These are phyloP conservation scores for Bifiguratus adelaidae DNA, from an alignment of 192 early-diverging fungal genomes.

Conservation along the genomic window DNA sequence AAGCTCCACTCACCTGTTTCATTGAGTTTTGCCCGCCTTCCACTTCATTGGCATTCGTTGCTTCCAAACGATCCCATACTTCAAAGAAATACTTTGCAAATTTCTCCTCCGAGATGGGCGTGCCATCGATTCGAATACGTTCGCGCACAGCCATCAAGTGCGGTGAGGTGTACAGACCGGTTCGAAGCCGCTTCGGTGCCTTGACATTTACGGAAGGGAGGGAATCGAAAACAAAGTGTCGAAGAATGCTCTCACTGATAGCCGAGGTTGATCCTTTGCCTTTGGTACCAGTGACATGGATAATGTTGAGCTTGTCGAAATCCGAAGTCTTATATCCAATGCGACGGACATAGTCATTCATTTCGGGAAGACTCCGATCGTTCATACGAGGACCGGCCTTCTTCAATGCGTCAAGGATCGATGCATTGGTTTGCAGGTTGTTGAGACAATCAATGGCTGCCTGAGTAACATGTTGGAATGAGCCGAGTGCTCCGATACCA, in stretches of 20 bases:
- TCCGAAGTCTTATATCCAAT: constrained; percentile 67
- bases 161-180: constrained; percentile 88
- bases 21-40: constrained; percentile 4
- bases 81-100: constrained; percentile 88
- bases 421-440: constrained; percentile 78
- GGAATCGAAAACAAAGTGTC: constrained; percentile 13
- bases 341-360: constrained; percentile 46
- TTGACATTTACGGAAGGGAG: neutral
- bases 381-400: constrained; percentile 54
- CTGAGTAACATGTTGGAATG: too few relatives aligned
- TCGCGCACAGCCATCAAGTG: constrained; percentile 90
- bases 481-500: too few relatives aligned
- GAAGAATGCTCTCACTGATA: constrained; percentile 70
- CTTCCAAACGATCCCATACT: constrained; percentile 64
- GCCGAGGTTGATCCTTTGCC: constrained; percentile 83
- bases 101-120: constrained; percentile 54
- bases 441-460: constrained; percentile 74
- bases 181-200: constrained; percentile 25
- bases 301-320: constrained; percentile 63
- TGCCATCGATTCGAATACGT: constrained; percentile 87
- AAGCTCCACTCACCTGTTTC: too few relatives aligned
- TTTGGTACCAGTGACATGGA: constrained; percentile 80
- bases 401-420: constrained; percentile 55
- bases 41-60: constrained; percentile 41
- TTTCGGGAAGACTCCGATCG: constrained; percentile 50